A percentile compares a stretch with the other conserved stretches of the same genome.
Conservation (phyloP, 768 basidiomycete species). For the Lenzites betulinus region DNA sequence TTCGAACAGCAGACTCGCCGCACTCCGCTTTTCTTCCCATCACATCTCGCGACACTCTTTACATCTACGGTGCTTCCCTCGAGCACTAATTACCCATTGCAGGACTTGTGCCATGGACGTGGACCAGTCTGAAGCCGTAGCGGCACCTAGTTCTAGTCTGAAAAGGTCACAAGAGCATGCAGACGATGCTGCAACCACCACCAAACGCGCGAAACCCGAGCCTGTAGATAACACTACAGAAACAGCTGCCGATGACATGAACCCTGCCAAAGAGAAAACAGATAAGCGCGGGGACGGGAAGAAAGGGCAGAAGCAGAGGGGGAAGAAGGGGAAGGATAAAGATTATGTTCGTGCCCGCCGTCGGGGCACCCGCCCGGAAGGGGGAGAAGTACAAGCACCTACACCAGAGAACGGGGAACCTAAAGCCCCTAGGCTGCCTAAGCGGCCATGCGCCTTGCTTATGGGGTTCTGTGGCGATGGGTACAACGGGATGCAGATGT, state of each 20-base stretch:
- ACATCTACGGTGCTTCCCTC: too few relatives aligned
- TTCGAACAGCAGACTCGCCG: neutral
- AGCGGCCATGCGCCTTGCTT: slow-evolving; percentile 80
- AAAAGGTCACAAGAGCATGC: slow-evolving; percentile 15
- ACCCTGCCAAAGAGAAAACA: neutral
- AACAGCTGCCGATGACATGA: neutral
- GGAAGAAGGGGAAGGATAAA: slow-evolving; percentile 18
- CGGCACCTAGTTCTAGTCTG: slow-evolving; percentile 1
- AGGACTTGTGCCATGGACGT: slow-evolving; percentile 7
- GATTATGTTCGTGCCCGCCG: slow-evolving; percentile 19
- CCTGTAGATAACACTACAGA: neutral
- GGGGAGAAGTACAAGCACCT: slow-evolving; percentile 10
- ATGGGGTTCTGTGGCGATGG: slow-evolving; percentile 93
- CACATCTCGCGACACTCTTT: too few relatives aligned
- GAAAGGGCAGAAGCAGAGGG: slow-evolving; percentile 15
- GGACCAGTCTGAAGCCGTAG: neutral
- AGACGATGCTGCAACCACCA: neutral
- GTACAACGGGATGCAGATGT: slow-evolving; percentile 97
- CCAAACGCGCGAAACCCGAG: slow-evolving; percentile 19
- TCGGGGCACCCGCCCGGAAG: slow-evolving; percentile 24
- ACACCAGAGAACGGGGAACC: slow-evolving; percentile 19
- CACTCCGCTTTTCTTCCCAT: neutral
- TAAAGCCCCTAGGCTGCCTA: slow-evolving; percentile 68
- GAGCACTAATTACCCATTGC: too few relatives aligned
- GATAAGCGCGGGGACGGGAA: slow-evolving; percentile 5